A percentile compares a stretch with the other conserved stretches of the same genome.
Evolutionary conservation across 2,329 filamentous ascomycete genomes (phyloP).

Genomic region (Stachybotrys elegans): DNA sequence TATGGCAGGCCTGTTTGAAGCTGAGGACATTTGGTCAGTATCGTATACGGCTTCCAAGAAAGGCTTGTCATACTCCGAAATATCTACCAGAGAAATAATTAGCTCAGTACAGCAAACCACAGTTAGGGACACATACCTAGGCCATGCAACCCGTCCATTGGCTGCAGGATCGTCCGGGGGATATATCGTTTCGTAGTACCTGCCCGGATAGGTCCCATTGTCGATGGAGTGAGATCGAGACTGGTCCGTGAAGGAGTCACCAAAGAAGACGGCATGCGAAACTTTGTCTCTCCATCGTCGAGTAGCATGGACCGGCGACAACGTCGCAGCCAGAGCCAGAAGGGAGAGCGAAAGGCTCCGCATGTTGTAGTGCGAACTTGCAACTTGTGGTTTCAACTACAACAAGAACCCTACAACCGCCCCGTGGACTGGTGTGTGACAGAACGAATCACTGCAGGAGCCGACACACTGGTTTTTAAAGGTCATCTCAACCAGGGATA

Average conservation of each 20-base stretch:
- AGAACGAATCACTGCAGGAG: too few relatives aligned
- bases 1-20: neutral
- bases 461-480: too few relatives aligned
- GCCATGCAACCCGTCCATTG: neutral
- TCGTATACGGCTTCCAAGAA: neutral
- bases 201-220: neutral
- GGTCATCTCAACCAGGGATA: too few relatives aligned
- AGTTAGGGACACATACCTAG: neutral
- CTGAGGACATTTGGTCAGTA: neutral
- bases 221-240: neutral
- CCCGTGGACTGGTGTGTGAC: too few relatives aligned
- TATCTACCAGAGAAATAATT: neutral
- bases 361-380: too few relatives aligned
- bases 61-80: neutral
- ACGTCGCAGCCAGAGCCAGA: too few relatives aligned
- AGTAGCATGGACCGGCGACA: neutral
- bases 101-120: neutral
- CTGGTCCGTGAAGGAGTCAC: conserved; percentile 1
- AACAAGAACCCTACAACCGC: too few relatives aligned
- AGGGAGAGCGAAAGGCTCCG: too few relatives aligned
- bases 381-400: too few relatives aligned
- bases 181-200: neutral
- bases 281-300: neutral
- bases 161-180: neutral
- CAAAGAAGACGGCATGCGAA: neutral